These are phyloP conservation scores for Neurospora sp. DNA, from an alignment of 2,329 filamentous ascomycete species.

Conservation along the genomic window DNA sequence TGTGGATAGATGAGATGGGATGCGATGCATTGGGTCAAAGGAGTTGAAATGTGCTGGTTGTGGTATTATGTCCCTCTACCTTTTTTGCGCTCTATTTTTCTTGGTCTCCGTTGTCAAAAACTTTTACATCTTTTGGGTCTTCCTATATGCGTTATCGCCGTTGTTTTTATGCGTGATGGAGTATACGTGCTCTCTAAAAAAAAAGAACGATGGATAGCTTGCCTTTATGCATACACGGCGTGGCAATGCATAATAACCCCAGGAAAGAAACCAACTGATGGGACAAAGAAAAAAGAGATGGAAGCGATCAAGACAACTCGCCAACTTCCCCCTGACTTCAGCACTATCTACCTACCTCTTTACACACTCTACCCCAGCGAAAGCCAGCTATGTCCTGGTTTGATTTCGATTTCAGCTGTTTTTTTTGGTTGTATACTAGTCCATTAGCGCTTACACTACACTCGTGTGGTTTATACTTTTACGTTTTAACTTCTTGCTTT, in stretches of 20 bases:
- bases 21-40: not conserved
- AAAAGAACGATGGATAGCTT: not conserved
- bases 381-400: not conserved
- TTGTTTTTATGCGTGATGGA: not conserved
- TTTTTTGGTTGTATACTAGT: not conserved
- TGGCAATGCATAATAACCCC: too few relatives aligned
- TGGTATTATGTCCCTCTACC: not conserved
- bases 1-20: not conserved
- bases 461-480: not conserved
- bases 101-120: not conserved
- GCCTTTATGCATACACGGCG: not conserved
- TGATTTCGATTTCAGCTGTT: not conserved
- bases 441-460: not conserved
- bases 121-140: not conserved
- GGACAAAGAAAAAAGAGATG: not conserved
- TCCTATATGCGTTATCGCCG: not conserved
- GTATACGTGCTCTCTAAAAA: not conserved
- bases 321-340: not conserved
- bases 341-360: not conserved
- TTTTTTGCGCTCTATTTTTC: not conserved
- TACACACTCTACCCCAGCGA: not conserved
- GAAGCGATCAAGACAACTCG: not conserved
- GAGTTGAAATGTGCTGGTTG: not conserved
- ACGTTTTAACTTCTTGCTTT: not conserved
- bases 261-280: not conserved